Evolutionary conservation across 345 rosid genomes (phyloP).

Genomic region (Odontarrhena argentea): DNA sequence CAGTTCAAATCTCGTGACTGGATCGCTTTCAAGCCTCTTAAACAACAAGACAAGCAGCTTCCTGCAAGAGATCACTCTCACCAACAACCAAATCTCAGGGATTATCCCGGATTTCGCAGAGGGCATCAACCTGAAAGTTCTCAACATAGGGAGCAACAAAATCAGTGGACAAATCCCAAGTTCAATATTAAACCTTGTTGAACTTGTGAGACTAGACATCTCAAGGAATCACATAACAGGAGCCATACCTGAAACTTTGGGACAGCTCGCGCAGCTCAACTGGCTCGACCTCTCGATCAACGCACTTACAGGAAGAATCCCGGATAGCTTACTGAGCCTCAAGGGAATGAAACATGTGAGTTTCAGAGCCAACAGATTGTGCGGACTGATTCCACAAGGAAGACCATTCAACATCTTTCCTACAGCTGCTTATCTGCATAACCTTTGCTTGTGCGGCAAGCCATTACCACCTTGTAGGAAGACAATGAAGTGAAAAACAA

Average conservation of each 20-base stretch:
- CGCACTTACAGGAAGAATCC: conserved; percentile 67
- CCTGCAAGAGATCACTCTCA: conserved; percentile 66
- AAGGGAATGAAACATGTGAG: conserved; percentile 59
- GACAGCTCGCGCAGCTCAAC: conserved; percentile 56
- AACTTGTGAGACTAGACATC: conserved; percentile 64
- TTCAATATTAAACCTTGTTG: conserved; percentile 73
- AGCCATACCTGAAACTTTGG: conserved; percentile 63
- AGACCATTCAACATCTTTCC: conserved; percentile 83
- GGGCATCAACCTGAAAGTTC: conserved; percentile 63
- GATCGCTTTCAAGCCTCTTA: conserved; percentile 65
- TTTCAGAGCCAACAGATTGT: conserved; percentile 86
- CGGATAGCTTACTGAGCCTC: conserved; percentile 62
- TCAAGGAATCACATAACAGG: conserved; percentile 77
- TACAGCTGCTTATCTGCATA: conserved; percentile 80
- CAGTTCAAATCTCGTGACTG: conserved; percentile 65
- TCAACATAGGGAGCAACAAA: conserved; percentile 76
- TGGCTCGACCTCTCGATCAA: conserved; percentile 89
- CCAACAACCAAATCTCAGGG: conserved; percentile 70
- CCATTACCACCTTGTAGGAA: conserved; percentile 79
- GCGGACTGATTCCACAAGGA: conserved; percentile 91
- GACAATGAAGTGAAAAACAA: conserved; percentile 38
- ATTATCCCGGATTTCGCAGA: conserved; percentile 64
- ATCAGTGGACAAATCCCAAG: conserved; percentile 71
- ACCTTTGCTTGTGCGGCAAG: conserved; percentile 89
- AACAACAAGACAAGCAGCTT: conserved; percentile 75